A percentile compares a stretch with the other conserved stretches of the same genome.
phyloP scores from a whole-genome alignment of 768 basidiomycete genomes.

The Suillus hirtellus region DNA sequence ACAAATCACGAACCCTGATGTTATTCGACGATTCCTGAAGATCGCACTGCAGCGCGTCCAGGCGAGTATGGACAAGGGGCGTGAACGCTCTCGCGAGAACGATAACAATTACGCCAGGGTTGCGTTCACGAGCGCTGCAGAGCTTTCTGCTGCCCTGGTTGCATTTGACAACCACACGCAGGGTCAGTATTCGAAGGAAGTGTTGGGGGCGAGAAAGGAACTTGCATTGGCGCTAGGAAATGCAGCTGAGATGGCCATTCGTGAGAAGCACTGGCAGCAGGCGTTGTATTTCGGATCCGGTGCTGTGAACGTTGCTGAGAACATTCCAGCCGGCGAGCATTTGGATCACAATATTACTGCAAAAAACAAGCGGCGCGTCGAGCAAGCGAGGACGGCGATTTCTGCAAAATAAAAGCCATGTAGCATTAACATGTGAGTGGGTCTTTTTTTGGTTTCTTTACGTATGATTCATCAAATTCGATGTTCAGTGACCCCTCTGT shows the following conservation, averaged over 20 bases:
- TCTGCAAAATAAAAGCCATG: not conserved
- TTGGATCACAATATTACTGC: slow-evolving; percentile 18
- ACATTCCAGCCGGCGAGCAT: slow-evolving; percentile 17
- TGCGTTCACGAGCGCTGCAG: slow-evolving; percentile 31
- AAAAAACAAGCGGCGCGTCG: slow-evolving; percentile 28
- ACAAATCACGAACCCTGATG: slow-evolving; percentile 26
- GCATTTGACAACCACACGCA: slow-evolving; percentile 31
- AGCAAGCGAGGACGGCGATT: slow-evolving; percentile 14
- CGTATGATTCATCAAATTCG: not conserved
- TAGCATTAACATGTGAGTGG: not conserved
- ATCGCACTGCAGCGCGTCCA: slow-evolving; percentile 23
- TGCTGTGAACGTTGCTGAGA: slow-evolving; percentile 23
- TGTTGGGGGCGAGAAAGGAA: slow-evolving; percentile 29
- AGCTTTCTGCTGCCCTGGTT: slow-evolving; percentile 34
- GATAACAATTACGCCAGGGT: slow-evolving; percentile 23
- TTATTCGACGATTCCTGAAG: slow-evolving; percentile 25
- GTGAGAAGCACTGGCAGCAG: slow-evolving; percentile 18
- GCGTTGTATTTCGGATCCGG: slow-evolving; percentile 29
- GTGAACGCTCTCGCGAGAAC: slow-evolving; percentile 17
- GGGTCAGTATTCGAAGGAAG: slow-evolving; percentile 22
- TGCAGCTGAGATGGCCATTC: slow-evolving; percentile 38
- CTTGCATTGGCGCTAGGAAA: slow-evolving; percentile 35
- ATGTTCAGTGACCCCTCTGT: not conserved
- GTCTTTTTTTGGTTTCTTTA: not conserved
- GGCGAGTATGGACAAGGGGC: slow-evolving; percentile 24